These are phyloP conservation scores for Stropharia rugosoannulata DNA, from an alignment of 768 basidiomycete genomes.

Conservation along the genomic window DNA sequence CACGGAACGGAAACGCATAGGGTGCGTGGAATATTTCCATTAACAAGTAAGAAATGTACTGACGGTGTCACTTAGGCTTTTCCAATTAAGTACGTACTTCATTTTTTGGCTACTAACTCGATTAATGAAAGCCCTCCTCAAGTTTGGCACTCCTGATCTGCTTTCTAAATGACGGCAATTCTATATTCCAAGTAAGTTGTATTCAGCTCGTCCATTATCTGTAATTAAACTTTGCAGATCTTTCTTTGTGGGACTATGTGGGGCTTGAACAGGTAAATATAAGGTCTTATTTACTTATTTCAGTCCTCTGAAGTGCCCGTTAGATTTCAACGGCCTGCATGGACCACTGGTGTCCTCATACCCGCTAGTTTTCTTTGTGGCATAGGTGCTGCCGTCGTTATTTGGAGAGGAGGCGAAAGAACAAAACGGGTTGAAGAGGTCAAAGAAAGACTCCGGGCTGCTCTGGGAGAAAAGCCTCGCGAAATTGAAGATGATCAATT, in stretches of 20 bases:
- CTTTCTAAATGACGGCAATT: constrained; percentile 72
- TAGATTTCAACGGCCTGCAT: constrained; percentile 64
- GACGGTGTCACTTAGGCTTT: constrained; percentile 48
- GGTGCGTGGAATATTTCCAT: constrained; percentile 33
- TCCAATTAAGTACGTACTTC: constrained; percentile 53
- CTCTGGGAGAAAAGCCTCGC: constrained; percentile 27
- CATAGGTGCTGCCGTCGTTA: constrained; percentile 69
- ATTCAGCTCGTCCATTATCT: neutral
- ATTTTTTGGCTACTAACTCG: neutral
- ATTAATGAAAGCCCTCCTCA: neutral
- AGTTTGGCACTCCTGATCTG: constrained; percentile 75
- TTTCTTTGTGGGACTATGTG: constrained; percentile 80
- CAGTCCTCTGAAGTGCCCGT: neutral
- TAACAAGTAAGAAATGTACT: neutral
- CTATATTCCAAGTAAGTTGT: constrained; percentile 68
- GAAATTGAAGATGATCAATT: constrained; percentile 17
- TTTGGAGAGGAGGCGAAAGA: constrained; percentile 70
- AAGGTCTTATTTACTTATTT: neutral
- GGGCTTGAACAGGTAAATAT: constrained; percentile 61
- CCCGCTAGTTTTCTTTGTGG: constrained; percentile 75
- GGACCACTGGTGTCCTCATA: constrained; percentile 69
- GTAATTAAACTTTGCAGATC: constrained; percentile 31
- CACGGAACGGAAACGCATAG: constrained; percentile 83
- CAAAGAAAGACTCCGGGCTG: constrained; percentile 53
- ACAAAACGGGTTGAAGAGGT: constrained; percentile 71